Evolutionary conservation across 2,329 filamentous ascomycete genomes (phyloP).

Genomic region (Esteya vermicola): DNA sequence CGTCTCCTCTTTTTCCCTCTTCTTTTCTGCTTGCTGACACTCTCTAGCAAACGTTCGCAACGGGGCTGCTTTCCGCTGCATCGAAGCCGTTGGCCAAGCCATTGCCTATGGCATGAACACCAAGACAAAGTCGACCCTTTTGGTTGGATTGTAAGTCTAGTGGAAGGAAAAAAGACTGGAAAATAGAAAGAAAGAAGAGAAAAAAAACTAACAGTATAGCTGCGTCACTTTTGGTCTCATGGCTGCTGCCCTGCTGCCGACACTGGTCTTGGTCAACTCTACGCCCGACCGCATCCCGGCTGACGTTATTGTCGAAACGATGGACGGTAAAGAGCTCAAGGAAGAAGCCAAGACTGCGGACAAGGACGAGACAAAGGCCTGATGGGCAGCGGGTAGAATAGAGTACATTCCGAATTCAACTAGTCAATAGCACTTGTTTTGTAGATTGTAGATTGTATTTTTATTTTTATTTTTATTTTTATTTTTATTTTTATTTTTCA

Average conservation of each 20-base stretch:
- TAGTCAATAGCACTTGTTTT: too few relatives aligned
- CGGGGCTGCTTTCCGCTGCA: slow-evolving; percentile 2
- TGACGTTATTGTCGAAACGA: not conserved
- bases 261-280: slow-evolving; percentile 1
- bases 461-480: too few relatives aligned
- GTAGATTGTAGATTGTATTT: too few relatives aligned
- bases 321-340: too few relatives aligned
- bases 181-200: not conserved
- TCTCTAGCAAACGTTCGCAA: slow-evolving; percentile 2
- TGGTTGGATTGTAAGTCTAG: slow-evolving; percentile 2
- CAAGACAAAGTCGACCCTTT: not conserved
- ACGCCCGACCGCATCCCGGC: slow-evolving; percentile 1
- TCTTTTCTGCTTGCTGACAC: not conserved
- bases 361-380: too few relatives aligned
- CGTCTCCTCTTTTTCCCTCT: too few relatives aligned
- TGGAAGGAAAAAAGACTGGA: not conserved
- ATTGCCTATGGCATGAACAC: slow-evolving; percentile 4
- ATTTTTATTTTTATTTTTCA: too few relatives aligned
- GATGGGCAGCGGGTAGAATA: too few relatives aligned
- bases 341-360: too few relatives aligned
- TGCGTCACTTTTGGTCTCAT: slow-evolving; percentile 1
- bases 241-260: not conserved
- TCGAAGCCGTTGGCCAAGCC: slow-evolving; percentile 3
- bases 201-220: not conserved
- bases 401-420: too few relatives aligned